Conservation (phyloP, 768 basidiomycete species). For the Chlorophyllum brunneum region DNA sequence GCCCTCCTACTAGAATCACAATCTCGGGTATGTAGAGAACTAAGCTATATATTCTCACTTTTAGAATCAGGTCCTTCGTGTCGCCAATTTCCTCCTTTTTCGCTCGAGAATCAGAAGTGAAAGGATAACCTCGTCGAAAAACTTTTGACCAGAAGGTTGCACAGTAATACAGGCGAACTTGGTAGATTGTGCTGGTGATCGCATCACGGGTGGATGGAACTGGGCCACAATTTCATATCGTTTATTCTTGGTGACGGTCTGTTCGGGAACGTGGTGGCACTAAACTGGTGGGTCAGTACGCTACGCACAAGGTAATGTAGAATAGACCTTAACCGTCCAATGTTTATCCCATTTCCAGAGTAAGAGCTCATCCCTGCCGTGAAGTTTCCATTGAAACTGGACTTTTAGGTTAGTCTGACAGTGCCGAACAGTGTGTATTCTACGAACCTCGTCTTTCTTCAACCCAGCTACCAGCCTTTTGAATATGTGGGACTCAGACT, state of each 20-base stretch:
- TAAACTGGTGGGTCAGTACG: not conserved
- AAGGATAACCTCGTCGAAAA: slow-evolving; percentile 16
- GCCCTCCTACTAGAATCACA: no score
- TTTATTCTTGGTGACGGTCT: not conserved
- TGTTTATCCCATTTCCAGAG: slow-evolving; percentile 8
- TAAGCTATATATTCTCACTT: not conserved
- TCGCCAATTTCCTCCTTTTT: not conserved
- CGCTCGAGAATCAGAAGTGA: slow-evolving; percentile 15
- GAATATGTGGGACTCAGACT: slow-evolving; percentile 3
- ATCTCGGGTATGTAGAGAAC: not conserved
- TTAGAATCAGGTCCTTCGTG: not conserved
- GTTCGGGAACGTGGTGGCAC: slow-evolving; percentile 2
- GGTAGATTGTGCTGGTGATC: not conserved
- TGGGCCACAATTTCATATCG: not conserved
- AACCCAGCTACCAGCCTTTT: not conserved
- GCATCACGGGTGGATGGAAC: slow-evolving; percentile 2
- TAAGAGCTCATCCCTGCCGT: not conserved
- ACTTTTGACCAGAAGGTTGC: slow-evolving; percentile 12
- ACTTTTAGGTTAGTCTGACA: not conserved
- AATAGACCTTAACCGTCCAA: slow-evolving; percentile 1
- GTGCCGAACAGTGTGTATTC: not conserved
- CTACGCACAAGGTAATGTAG: not conserved
- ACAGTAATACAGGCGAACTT: slow-evolving; percentile 6
- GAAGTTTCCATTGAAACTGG: slow-evolving; percentile 9
- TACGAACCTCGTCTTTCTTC: slow-evolving; percentile 11